Evolutionary conservation across 1,139 yeast genomes (phyloP).

Genomic region (Pichia sp.): DNA sequence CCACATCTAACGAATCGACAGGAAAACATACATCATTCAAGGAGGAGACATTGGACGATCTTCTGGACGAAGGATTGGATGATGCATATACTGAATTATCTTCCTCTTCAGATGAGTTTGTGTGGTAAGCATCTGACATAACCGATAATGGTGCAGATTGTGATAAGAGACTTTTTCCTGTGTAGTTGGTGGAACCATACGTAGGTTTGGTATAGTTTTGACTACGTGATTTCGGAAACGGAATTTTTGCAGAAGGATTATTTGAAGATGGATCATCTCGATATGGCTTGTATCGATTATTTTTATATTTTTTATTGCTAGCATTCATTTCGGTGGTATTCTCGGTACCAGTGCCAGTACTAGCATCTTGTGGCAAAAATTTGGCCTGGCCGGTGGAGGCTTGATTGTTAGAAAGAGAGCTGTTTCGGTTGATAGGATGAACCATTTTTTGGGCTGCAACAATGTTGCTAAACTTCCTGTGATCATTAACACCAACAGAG

Average conservation of each 20-base stretch:
- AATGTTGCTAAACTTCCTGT: slow-evolving; percentile 12
- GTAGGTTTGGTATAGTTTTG: no score
- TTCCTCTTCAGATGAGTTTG: not conserved
- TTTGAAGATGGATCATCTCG: no score
- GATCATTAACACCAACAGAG: slow-evolving; percentile 16
- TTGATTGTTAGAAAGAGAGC: no score
- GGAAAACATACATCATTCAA: slow-evolving; percentile 88
- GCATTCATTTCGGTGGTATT: no score
- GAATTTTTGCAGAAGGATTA: no score
- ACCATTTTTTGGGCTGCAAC: slow-evolving; percentile 8
- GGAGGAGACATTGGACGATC: slow-evolving; percentile 64
- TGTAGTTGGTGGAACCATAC: no score
- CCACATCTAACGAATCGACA: slow-evolving; percentile 41
- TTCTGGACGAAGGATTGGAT: slow-evolving; percentile 67
- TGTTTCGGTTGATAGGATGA: slow-evolving; percentile 1
- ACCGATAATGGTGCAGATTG: slow-evolving; percentile 9
- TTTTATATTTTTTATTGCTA: no score
- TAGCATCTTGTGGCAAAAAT: no score
- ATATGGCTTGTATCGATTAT: no score
- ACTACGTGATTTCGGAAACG: no score
- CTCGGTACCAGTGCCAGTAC: no score
- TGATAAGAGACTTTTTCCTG: slow-evolving; percentile 6
- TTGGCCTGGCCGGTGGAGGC: no score
- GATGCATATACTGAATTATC: slow-evolving; percentile 15
- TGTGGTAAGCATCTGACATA: slow-evolving; percentile 3